A percentile compares a stretch with the other conserved stretches of the same genome.
These are phyloP conservation scores for Rhynchospora breviuscula DNA, from an alignment of 176 grass and related monocot species.

Conservation along the genomic window DNA sequence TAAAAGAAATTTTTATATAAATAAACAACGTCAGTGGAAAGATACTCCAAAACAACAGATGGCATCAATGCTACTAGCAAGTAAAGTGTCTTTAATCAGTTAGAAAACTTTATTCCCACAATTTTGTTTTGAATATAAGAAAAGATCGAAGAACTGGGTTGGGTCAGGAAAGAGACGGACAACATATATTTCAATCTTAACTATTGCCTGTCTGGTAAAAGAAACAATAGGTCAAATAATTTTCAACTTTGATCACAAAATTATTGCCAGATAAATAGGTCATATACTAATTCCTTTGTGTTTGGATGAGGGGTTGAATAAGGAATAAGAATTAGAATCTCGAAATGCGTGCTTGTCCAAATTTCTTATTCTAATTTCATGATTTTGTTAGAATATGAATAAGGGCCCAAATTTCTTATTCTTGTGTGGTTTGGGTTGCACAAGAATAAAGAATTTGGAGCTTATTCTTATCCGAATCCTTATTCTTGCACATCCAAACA, in stretches of 20 bases:
- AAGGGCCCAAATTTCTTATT: no score
- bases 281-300: no score
- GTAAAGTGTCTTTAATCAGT: neutral
- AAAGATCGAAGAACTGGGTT: neutral
- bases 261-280: neutral
- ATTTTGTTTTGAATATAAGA: neutral
- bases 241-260: neutral
- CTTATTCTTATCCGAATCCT: no score
- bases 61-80: neutral
- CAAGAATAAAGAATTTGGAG: no score
- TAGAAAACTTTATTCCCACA: neutral
- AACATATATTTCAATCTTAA: neutral
- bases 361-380: no score
- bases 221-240: neutral
- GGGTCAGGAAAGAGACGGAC: neutral
- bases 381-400: no score
- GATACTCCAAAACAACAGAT: neutral
- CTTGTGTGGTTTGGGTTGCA: no score
- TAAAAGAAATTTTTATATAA: neutral
- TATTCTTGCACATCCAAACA: no score
- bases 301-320: no score
- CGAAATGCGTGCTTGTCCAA: no score
- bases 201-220: no score
- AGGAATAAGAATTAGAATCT: no score
- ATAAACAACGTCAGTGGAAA: neutral